phyloP scores from a whole-genome alignment of 371 early-diverging fungal genomes.

The Mucor ambiguus region DNA sequence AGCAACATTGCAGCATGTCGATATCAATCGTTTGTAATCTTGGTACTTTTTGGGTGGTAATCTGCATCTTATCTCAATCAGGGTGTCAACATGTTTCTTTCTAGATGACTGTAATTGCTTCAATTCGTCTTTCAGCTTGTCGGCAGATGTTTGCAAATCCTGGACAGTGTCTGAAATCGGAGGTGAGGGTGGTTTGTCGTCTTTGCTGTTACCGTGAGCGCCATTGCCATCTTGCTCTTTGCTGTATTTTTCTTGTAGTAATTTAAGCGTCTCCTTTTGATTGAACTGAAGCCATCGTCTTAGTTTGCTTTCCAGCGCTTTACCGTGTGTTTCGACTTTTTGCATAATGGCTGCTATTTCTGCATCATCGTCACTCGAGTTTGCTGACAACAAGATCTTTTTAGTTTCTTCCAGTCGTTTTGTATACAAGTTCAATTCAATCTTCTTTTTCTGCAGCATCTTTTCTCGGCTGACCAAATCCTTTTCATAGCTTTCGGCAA shows the following conservation, averaged over 20 bases:
- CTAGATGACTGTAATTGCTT: slow-evolving; percentile 13
- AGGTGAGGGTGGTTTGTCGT: slow-evolving; percentile 15
- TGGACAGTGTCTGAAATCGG: slow-evolving; percentile 3
- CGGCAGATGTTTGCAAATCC: slow-evolving; percentile 7
- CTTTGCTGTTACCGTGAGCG: neutral
- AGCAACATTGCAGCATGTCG: slow-evolving; percentile 49
- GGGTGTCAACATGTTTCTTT: slow-evolving; percentile 21
- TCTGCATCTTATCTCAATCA: slow-evolving; percentile 25
- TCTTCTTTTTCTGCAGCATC: slow-evolving; percentile 26
- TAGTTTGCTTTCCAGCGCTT: slow-evolving; percentile 11
- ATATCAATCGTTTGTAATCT: slow-evolving; percentile 51
- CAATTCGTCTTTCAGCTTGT: slow-evolving; percentile 13
- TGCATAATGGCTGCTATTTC: neutral
- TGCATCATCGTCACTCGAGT: neutral
- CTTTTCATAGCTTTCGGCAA: slow-evolving; percentile 40
- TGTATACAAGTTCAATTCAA: slow-evolving; percentile 27
- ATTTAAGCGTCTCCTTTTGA: slow-evolving; percentile 14
- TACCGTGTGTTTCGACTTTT: slow-evolving; percentile 2
- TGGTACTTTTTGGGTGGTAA: slow-evolving; percentile 42
- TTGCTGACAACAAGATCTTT: slow-evolving; percentile 12
- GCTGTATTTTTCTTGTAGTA: neutral
- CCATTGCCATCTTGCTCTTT: neutral
- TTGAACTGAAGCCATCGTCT: slow-evolving; percentile 18
- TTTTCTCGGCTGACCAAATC: slow-evolving; percentile 31
- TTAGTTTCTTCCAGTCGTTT: slow-evolving; percentile 29